Evolutionary conservation across 257 asterid species (phyloP).

Genomic region (Prunella vulgaris): DNA sequence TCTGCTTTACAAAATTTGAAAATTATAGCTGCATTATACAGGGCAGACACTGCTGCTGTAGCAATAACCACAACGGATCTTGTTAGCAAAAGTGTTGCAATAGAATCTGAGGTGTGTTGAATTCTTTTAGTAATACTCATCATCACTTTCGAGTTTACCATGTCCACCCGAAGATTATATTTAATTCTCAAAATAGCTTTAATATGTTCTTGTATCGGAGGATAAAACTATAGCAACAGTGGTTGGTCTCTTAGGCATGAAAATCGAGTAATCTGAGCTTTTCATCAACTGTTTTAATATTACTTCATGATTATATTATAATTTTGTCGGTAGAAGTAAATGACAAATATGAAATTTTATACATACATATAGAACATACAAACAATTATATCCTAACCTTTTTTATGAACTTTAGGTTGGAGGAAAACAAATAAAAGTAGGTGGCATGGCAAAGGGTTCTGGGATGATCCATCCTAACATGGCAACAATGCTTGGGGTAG

Average conservation of each 20-base stretch:
- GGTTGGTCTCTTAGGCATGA: background rate
- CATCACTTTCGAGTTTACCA: no score
- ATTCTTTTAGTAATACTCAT: constrained; percentile 9
- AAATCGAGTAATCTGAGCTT: background rate
- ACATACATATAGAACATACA: background rate
- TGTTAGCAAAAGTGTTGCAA: constrained; percentile 91
- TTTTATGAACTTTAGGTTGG: constrained; percentile 52
- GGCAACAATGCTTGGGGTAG: constrained; percentile 99
- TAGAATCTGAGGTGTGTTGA: constrained; percentile 63
- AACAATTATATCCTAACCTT: background rate
- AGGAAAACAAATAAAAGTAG: constrained; percentile 59
- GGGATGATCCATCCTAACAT: constrained; percentile 99
- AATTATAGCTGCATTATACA: constrained; percentile 27
- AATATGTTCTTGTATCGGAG: background rate
- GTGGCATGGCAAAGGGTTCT: constrained; percentile 99
- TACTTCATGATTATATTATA: background rate
- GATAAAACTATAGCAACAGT: background rate
- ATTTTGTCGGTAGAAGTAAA: background rate
- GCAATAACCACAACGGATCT: constrained; percentile 99
- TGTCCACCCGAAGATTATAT: no score
- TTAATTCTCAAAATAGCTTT: background rate
- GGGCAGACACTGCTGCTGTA: constrained; percentile 90
- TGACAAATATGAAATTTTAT: background rate
- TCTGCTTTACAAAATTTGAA: constrained; percentile 2
- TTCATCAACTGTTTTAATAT: background rate